Conservation (phyloP, 139 green algal genomes). For the Pleodorina starrii region DNA sequence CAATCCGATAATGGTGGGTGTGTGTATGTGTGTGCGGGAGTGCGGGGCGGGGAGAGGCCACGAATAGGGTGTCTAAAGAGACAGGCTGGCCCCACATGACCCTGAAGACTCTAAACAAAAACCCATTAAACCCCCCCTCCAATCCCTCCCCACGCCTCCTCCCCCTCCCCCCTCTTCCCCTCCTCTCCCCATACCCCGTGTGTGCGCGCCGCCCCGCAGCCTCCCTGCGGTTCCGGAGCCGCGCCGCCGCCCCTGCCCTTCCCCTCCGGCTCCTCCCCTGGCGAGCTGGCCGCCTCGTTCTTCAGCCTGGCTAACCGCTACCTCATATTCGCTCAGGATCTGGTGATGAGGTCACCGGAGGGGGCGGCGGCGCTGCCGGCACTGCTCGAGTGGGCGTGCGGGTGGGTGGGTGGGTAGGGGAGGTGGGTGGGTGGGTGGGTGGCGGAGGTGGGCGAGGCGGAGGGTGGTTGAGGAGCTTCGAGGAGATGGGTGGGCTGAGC, state of each 20-base stretch:
- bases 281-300: constrained; percentile 69
- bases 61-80: too few species aligned
- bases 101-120: too few species aligned
- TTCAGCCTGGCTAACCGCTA: constrained; percentile 72
- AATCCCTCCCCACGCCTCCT: neutral
- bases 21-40: neutral
- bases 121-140: neutral
- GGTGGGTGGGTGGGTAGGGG: neutral
- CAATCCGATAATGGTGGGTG: too few species aligned
- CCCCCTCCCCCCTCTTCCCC: neutral
- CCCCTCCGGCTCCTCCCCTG: constrained; percentile 9
- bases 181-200: neutral
- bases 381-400: constrained; percentile 30
- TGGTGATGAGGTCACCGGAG: constrained; percentile 56
- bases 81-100: too few species aligned
- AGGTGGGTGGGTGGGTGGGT: neutral
- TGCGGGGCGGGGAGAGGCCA: too few species aligned
- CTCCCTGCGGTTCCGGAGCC: neutral
- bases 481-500: too few species aligned
- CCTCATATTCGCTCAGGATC: constrained; percentile 75
- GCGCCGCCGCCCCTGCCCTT: neutral
- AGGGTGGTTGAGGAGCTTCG: neutral
- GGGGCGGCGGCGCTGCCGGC: constrained; percentile 50
- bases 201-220: neutral
- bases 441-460: neutral